A percentile compares a stretch with the other conserved stretches of the same genome.
These are phyloP conservation scores for Mercurialis annua DNA, from an alignment of 345 rosid species.

Conservation along the genomic window DNA sequence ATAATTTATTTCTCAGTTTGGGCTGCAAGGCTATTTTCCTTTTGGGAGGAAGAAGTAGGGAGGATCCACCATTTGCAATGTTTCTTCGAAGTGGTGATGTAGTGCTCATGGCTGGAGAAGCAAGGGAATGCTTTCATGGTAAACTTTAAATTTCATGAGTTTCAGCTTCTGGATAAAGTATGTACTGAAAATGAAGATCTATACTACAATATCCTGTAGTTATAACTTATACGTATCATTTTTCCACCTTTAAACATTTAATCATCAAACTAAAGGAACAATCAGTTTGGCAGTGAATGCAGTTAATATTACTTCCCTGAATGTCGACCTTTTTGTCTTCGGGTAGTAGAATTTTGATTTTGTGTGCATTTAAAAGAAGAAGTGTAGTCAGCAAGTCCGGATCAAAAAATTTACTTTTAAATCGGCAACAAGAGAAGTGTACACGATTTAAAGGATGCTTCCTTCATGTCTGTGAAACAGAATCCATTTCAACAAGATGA, in stretches of 20 bases:
- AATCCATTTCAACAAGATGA: neutral
- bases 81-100: constrained; percentile 93
- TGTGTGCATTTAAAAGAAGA: neutral
- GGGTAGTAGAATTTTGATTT: neutral
- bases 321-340: neutral
- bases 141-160: constrained; percentile 21
- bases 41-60: constrained; percentile 76
- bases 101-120: constrained; percentile 92
- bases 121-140: constrained; percentile 95
- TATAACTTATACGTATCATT: neutral
- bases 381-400: neutral
- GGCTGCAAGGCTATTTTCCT: constrained; percentile 97
- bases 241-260: no score
- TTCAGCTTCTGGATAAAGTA: neutral
- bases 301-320: neutral
- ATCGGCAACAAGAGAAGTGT: neutral
- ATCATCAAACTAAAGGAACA: neutral
- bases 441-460: neutral
- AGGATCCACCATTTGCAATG: constrained; percentile 80
- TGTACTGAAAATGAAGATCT: neutral
- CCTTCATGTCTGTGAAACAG: neutral
- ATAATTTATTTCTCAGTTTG: constrained; percentile 42
- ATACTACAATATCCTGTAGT: neutral
- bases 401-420: neutral
- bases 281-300: neutral